Base-by-base conservation (phyloP, 2,329 filamentous ascomycete genomes). In the Didymosphaeria variabile region DNA sequence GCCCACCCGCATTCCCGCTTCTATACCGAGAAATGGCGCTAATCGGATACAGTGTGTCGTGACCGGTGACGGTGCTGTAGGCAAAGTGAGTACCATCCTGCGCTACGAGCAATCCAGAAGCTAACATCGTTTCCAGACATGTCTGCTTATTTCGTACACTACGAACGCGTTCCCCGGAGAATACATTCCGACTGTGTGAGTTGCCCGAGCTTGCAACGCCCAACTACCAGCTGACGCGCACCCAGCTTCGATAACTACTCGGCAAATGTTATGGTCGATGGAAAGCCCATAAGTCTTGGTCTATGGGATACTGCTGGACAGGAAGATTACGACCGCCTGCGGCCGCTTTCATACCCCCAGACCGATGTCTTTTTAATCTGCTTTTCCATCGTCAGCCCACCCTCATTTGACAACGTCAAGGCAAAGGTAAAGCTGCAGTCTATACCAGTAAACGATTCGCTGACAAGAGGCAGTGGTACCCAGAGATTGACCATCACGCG, bases 81-180 rank as follows among this genome's bases (percentile, higher is more conserved):
- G 95, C 82, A 99, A 99, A 88, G 94, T 97, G 82, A 82, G 84
- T 59, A 59, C 62, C 60, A 61, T 65, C 68, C 64, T 64, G 56
- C 55, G 64, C 64, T 58, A 58, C 62, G 38, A 59, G 47, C 55
- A 19, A 44, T 36, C n/a, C 56, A 26, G 38, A n/a, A 57, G 65
- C 73, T 81, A 68, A 78, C 66, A 17, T 23, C 19, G 29, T 42
- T 51, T 47, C 29, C 71, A 97, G 94, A 99, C 95, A 86, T 99
- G 95, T 85, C 90, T 99, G 62, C 90, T 99, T 74, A 99, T 99
- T 79, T 98, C 94, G 56, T 99, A 99, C 84, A 98, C 95, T 67
- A 99, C 95, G 67, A 99, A 98, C 84, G 95, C 95, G 68, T 99
- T 99, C 80, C 95, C 95, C n/a, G 95, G 95, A 81, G 95, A 99